Percentiles rank a stretch among this genome's conserved stretches.
Conservation (phyloP, 805 yeast species). For the Nakazawaea molendinolei region DNA sequence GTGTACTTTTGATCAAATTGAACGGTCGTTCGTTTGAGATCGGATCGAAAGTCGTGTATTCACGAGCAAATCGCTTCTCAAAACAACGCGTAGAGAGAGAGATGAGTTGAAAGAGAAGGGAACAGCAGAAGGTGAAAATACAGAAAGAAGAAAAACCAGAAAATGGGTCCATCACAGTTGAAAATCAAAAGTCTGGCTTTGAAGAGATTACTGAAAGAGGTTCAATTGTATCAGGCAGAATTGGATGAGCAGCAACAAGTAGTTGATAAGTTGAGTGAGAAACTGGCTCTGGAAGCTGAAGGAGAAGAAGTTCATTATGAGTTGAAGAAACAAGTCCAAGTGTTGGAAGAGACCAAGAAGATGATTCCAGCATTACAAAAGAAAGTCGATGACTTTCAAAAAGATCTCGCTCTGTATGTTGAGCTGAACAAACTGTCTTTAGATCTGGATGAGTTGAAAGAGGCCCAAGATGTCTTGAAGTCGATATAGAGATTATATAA, state of each 20-base stretch:
- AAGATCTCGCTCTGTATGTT: constrained; percentile 33
- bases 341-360: constrained; percentile 46
- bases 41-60: too few relatives aligned
- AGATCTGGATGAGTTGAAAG: constrained; percentile 29
- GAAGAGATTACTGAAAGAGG: constrained; percentile 63
- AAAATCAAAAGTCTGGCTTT: constrained; percentile 70
- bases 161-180: constrained; percentile 68
- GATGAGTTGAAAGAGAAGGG: background rate
- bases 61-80: too few relatives aligned
- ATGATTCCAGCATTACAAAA: constrained; percentile 42
- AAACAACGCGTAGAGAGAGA: background rate
- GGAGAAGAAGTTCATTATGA: constrained; percentile 58
- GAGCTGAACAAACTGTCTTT: constrained; percentile 18
- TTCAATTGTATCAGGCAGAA: constrained; percentile 52
- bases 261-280: constrained; percentile 37
- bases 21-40: too few relatives aligned
- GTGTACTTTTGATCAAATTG: too few relatives aligned
- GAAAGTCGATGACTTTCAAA: constrained; percentile 33
- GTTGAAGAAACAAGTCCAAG: constrained; percentile 46
- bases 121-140: background rate
- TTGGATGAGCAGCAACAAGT: constrained; percentile 23
- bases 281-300: constrained; percentile 35
- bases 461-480: constrained; percentile 21
- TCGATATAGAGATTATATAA: too few relatives aligned
- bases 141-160: too few relatives aligned